Base-by-base conservation (phyloP, 225 moss, liverwort and hornwort species). In the Anthoceros angustus region DNA sequence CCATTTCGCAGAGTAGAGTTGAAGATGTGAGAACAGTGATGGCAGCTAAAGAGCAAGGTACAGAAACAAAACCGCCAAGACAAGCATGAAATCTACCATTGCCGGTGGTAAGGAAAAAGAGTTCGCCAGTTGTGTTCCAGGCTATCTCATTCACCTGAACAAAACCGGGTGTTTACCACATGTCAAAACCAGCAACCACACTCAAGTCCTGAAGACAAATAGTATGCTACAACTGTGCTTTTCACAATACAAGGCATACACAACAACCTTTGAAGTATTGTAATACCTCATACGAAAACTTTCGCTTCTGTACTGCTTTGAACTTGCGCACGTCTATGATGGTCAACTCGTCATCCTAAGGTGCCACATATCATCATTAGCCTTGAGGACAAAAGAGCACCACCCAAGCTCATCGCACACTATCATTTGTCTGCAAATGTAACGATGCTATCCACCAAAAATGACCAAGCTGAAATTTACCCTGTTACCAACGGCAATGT, bases 401-500 rank as follows among this genome's bases (percentile, higher is more conserved):
- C 62, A 43, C 48, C 26, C 62, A 16, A 43, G 23, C 7, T 24
- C 18, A 25, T 60, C 62, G 64, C 39, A 9, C 50, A 55, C 7
- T 43, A 66, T 43, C 39, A 24, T 21, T 39, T 41, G 43, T 67
- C 7, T 5, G 10, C 16, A 8, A 12, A 41, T 23, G 3, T 40
- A 12, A 41, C 39, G 23, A 43, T 20, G 11, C 43, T 48, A 16
- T 48, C 48, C 10, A 49, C 0, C 39, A 40, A 39, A 42, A 65
- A 39, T 14, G 24, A 4, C 20, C 25, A 39, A 18, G 60, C 16
- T 41, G 43, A 40, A 40, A 84, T 87, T 82, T 74, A 98, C 98
- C 83, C 98, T 86, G 72, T 98, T 98, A 60, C 98, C 98, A 68
- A 98, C 98, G 62, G 98, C 98, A 84, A 98, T 92, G 50, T 98